These are phyloP conservation scores for Acacia confusa DNA, from an alignment of 306 rosid genomes.

Conservation along the genomic window DNA sequence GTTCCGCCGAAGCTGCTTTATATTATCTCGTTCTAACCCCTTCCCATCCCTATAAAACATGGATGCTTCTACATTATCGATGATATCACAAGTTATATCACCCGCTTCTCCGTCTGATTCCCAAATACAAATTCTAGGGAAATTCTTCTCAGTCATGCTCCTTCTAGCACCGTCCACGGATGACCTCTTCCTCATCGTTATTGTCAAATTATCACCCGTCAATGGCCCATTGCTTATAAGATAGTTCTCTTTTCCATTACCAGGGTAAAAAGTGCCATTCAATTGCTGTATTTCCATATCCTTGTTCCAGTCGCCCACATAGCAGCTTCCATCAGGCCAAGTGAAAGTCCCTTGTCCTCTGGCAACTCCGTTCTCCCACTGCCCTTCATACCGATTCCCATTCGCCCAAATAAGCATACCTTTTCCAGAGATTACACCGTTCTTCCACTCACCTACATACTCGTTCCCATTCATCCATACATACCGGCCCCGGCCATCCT, in stretches of 20 bases:
- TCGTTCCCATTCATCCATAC: constrained; percentile 85
- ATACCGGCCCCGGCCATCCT: constrained; percentile 89
- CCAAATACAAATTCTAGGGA: constrained; percentile 98
- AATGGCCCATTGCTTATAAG: constrained; percentile 37
- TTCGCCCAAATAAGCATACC: constrained; percentile 78
- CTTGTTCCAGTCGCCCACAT: constrained; percentile 54
- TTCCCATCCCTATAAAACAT: constrained; percentile 75
- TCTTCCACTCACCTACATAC: constrained; percentile 84
- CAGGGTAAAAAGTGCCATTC: constrained; percentile 56
- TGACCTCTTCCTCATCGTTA: constrained; percentile 59
- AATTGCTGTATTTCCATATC: constrained; percentile 51
- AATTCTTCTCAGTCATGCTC: constrained; percentile 64
- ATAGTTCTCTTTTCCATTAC: constrained; percentile 38
- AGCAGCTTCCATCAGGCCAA: constrained; percentile 66
- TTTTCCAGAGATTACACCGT: constrained; percentile 79
- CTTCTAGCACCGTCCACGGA: constrained; percentile 73
- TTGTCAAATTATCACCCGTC: constrained; percentile 49
- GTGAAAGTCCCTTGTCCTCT: constrained; percentile 66
- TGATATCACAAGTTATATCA: constrained; percentile 91
- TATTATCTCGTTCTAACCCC: constrained; percentile 46
- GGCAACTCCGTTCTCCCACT: constrained; percentile 87
- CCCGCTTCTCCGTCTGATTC: constrained; percentile 99
- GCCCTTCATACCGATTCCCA: constrained; percentile 83
- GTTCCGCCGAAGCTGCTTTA: constrained; percentile 45
- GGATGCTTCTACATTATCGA: constrained; percentile 96